Conservation (phyloP, 2,329 filamentous ascomycete species). For the Aspergillus novofumigatus region DNA sequence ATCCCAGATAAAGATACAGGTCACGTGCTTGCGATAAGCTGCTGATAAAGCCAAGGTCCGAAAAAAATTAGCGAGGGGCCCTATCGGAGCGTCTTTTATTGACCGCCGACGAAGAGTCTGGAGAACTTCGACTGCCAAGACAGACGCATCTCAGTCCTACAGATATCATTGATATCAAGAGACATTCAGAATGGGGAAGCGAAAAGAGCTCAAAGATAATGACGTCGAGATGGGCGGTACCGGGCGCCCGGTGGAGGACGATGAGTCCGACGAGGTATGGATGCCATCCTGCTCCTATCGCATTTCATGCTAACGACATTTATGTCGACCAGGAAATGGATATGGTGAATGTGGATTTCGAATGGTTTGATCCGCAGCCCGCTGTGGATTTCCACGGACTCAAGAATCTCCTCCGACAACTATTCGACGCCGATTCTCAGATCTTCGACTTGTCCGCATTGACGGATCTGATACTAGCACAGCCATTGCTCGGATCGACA, state of each 20-base stretch:
- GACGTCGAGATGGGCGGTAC: slow-evolving; percentile 42
- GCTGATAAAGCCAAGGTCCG: slow-evolving; percentile 24
- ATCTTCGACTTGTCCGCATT: slow-evolving; percentile 85
- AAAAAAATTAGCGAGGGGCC: slow-evolving; percentile 17
- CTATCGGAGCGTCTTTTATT: slow-evolving; percentile 8
- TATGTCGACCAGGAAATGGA: slow-evolving; percentile 66
- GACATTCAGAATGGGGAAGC: slow-evolving; percentile 45
- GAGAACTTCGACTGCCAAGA: not conserved
- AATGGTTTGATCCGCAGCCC: slow-evolving; percentile 94
- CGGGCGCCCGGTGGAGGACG: slow-evolving; percentile 35
- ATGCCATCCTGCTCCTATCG: not conserved
- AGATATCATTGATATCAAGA: not conserved
- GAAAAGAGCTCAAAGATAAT: slow-evolving; percentile 47
- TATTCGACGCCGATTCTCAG: slow-evolving; percentile 82
- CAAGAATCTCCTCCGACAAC: slow-evolving; percentile 82
- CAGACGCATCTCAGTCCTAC: not conserved
- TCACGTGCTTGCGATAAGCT: slow-evolving; percentile 12
- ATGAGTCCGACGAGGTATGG: slow-evolving; percentile 41
- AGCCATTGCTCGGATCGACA: slow-evolving; percentile 84
- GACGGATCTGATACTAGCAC: slow-evolving; percentile 78
- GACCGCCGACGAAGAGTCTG: not conserved
- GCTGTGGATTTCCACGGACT: slow-evolving; percentile 92
- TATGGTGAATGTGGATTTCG: slow-evolving; percentile 92
- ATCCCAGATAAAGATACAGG: not conserved
- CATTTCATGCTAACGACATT: not conserved